Percentiles rank a stretch among this genome's conserved stretches.
phyloP scores from a whole-genome alignment of 208 protist genomes.

The Acanthamoeba healyi region DNA sequence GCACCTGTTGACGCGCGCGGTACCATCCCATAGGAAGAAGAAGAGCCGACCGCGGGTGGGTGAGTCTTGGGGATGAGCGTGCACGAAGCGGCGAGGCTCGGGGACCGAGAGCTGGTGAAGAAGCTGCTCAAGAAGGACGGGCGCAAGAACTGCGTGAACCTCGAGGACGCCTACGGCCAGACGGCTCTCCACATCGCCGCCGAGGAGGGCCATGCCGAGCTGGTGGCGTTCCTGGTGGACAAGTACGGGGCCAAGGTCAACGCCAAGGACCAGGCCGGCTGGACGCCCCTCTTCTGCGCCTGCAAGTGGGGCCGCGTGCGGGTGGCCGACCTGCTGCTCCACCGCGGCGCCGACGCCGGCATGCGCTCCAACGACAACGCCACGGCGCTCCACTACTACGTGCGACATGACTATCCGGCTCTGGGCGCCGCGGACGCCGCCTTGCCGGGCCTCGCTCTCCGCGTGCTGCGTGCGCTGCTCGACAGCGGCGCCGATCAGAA shows the following conservation, averaged over 20 bases:
- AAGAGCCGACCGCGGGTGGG: not conserved
- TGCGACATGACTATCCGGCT: conserved; percentile 26
- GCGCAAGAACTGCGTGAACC: conserved; percentile 44
- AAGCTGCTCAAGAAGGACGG: conserved; percentile 71
- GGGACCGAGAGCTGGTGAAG: conserved; percentile 56
- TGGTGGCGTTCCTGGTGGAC: conserved; percentile 38
- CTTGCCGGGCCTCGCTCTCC: not conserved
- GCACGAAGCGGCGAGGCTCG: conserved; percentile 48
- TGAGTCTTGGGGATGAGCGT: not conserved
- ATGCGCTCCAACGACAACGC: conserved; percentile 53
- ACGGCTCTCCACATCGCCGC: conserved; percentile 50
- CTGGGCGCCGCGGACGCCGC: not conserved
- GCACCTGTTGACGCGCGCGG: no score
- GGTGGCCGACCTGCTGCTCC: conserved; percentile 19
- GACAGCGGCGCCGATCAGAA: conserved; percentile 51
- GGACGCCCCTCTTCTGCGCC: conserved; percentile 72
- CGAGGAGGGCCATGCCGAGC: conserved; percentile 65
- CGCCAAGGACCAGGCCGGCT: conserved; percentile 57
- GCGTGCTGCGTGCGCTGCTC: not conserved
- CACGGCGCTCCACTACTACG: conserved; percentile 71
- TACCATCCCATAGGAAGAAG: not conserved
- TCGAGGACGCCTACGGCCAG: conserved; percentile 67
- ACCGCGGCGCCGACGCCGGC: conserved; percentile 39
- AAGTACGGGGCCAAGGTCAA: conserved; percentile 60
- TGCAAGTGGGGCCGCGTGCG: conserved; percentile 44